phyloP scores from a whole-genome alignment of 345 rosid species.

The Salix koriyanagi region DNA sequence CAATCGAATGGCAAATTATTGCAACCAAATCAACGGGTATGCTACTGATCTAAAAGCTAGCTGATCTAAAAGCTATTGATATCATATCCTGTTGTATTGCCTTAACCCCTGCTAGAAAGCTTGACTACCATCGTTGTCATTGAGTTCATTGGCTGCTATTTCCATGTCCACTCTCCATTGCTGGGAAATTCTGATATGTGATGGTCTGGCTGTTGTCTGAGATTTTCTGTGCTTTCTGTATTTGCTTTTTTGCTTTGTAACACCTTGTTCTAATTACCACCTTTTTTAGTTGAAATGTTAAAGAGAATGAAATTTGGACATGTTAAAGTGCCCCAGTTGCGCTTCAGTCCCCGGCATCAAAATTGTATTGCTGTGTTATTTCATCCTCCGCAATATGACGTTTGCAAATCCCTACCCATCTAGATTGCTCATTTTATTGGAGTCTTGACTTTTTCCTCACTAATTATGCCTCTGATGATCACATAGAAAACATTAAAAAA shows the following conservation, averaged over 20 bases:
- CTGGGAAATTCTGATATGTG: background rate
- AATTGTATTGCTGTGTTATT: background rate
- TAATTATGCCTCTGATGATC: background rate
- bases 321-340: background rate
- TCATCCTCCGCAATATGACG: background rate
- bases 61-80: background rate
- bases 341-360: background rate
- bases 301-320: background rate
- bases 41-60: constrained; percentile 8
- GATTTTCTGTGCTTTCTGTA: background rate
- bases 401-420: background rate
- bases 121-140: background rate
- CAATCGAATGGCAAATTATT: constrained; percentile 84
- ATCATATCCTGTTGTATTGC: background rate
- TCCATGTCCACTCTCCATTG: background rate
- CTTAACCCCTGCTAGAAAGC: background rate
- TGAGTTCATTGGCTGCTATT: background rate
- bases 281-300: background rate
- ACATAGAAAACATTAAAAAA: background rate
- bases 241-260: background rate
- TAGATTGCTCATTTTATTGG: background rate
- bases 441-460: background rate
- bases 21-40: constrained; percentile 98
- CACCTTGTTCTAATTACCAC: background rate
- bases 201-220: background rate